These are phyloP conservation scores for Podosphaera fusca DNA, from an alignment of 2,329 filamentous ascomycete species.

Conservation along the genomic window DNA sequence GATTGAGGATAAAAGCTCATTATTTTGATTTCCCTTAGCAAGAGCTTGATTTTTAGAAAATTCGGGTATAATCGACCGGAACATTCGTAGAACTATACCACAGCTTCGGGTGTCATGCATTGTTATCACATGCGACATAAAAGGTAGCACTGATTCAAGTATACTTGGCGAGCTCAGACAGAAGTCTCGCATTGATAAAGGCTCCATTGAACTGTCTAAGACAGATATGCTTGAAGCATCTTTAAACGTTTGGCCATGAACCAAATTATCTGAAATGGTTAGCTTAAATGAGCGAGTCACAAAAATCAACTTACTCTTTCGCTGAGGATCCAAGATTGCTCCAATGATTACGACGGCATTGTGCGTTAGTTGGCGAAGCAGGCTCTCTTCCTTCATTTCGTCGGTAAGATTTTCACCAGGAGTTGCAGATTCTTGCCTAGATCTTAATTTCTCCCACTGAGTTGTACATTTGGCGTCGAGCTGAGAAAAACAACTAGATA, in stretches of 20 bases:
- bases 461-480: constrained; percentile 68
- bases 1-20: constrained; percentile 31
- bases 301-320: constrained; percentile 25
- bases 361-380: constrained; percentile 77
- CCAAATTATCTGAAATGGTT: too few relatives aligned
- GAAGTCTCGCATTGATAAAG: constrained; percentile 46
- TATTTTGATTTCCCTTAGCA: constrained; percentile 19
- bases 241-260: too few relatives aligned
- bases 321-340: constrained; percentile 58
- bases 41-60: constrained; percentile 24
- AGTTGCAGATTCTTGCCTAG: constrained; percentile 34
- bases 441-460: constrained; percentile 64
- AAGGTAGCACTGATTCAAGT: constrained; percentile 71
- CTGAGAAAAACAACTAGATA: constrained; percentile 62
- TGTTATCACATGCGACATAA: constrained; percentile 73
- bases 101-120: constrained; percentile 82
- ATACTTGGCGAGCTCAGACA: constrained; percentile 57
- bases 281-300: too few relatives aligned
- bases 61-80: constrained; percentile 63
- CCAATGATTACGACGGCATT: constrained; percentile 81
- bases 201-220: too few relatives aligned
- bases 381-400: constrained; percentile 96
- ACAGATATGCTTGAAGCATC: too few relatives aligned
- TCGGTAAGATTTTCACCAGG: constrained; percentile 64
- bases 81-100: constrained; percentile 62